These are phyloP conservation scores for Cercospora sesami DNA, from an alignment of 2,329 filamentous ascomycete species.

Conservation along the genomic window DNA sequence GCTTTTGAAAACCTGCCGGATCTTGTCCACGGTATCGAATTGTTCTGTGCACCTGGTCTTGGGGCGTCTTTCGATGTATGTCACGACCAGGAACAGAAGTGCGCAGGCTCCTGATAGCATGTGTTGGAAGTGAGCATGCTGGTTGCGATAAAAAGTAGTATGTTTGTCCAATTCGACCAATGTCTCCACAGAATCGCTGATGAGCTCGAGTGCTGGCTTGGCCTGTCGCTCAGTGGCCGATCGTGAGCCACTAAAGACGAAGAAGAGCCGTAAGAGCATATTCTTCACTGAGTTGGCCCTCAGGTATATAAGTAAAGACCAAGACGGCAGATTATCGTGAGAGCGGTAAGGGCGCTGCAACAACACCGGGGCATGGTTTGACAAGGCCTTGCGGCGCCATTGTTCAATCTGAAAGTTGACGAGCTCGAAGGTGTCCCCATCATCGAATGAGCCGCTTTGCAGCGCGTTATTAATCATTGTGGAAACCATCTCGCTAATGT, in stretches of 20 bases:
- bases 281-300: conserved; percentile 1
- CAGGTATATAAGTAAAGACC: neutral
- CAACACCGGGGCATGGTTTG: neutral
- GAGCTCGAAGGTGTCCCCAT: neutral
- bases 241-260: neutral
- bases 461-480: neutral
- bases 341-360: neutral
- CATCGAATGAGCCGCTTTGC: neutral
- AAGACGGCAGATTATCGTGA: neutral
- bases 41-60: neutral
- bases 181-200: neutral
- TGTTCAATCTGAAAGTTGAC: neutral
- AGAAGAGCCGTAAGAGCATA: neutral
- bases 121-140: conserved; percentile 8
- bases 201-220: conserved; percentile 1
- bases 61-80: neutral
- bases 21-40: neutral
- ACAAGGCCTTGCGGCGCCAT: conserved; percentile 1
- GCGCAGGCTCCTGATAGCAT: conserved; percentile 3
- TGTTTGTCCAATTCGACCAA: neutral
- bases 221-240: neutral
- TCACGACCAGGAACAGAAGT: neutral
- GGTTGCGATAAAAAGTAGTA: neutral
- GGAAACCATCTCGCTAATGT: neutral
- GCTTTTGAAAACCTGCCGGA: neutral